phyloP scores from a whole-genome alignment of 2,329 filamentous ascomycete species.

The Arthrobotrys sphaeroides region DNA sequence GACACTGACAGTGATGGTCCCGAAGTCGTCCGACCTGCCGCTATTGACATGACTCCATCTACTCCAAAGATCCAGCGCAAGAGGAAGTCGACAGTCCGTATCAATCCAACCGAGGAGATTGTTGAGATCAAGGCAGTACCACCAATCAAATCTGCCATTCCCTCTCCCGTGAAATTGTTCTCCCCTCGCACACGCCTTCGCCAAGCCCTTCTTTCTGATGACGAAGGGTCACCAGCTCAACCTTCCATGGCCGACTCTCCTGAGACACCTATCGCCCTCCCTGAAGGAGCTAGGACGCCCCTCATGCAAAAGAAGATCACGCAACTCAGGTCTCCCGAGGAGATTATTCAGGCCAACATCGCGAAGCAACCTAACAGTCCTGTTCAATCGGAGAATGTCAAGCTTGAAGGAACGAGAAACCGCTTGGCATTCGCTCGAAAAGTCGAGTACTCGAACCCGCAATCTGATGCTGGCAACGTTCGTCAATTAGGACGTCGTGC shows the following conservation, averaged over 20 bases:
- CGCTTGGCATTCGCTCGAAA: slow-evolving; percentile 21
- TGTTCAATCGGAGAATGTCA: not conserved
- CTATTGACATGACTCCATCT: slow-evolving; percentile 31
- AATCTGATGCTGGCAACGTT: not conserved
- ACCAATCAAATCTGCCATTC: not conserved
- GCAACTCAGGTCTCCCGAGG: slow-evolving; percentile 28
- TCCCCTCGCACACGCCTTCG: slow-evolving; percentile 35
- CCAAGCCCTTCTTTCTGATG: slow-evolving; percentile 16
- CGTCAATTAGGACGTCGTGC: slow-evolving; percentile 4
- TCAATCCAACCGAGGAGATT: not conserved
- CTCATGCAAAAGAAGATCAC: slow-evolving; percentile 45
- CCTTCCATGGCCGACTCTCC: not conserved
- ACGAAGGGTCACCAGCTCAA: slow-evolving; percentile 22
- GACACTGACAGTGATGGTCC: slow-evolving; percentile 9
- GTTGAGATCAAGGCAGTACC: slow-evolving; percentile 20
- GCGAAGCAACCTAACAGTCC: slow-evolving; percentile 5
- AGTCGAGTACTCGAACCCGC: slow-evolving; percentile 14
- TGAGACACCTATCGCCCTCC: not conserved
- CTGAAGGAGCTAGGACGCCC: slow-evolving; percentile 25
- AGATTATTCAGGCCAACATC: not conserved
- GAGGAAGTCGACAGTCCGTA: slow-evolving; percentile 7
- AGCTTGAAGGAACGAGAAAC: not conserved
- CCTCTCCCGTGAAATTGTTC: slow-evolving; percentile 28
- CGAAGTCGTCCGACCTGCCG: not conserved
- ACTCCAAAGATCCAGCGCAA: slow-evolving; percentile 41